phyloP scores from a whole-genome alignment of 257 asterid species.

The Nicotiana paniculata region DNA sequence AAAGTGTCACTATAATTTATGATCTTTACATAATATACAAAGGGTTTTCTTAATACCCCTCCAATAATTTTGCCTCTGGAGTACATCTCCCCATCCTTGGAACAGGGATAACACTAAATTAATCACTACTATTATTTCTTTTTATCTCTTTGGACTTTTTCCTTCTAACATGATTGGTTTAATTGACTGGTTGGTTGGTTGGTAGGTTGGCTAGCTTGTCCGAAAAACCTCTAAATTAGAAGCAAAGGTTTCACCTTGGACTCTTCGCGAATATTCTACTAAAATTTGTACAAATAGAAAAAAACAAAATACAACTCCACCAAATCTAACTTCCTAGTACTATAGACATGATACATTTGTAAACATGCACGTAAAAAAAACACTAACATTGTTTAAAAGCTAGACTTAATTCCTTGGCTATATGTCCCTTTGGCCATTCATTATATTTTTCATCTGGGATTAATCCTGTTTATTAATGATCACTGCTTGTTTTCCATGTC shows the following conservation, averaged over 20 bases:
- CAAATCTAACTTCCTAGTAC: conserved; percentile 1
- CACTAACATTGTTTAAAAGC: background rate
- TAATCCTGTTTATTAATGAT: background rate
- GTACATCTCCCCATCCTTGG: conserved; percentile 6
- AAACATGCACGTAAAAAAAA: conserved; percentile 6
- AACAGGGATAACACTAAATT: background rate
- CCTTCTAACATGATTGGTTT: background rate
- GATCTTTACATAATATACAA: conserved; percentile 11
- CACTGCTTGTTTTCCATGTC: conserved; percentile 9
- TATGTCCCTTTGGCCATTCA: background rate
- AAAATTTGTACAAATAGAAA: background rate
- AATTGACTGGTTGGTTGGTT: background rate
- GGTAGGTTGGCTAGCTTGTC: background rate
- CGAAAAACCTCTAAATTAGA: conserved; percentile 8
- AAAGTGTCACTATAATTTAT: conserved; percentile 2
- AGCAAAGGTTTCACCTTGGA: conserved; percentile 7
- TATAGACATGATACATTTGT: conserved; percentile 11
- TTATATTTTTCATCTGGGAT: background rate
- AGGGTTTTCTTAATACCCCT: background rate
- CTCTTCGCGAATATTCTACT: conserved; percentile 5
- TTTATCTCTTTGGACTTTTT: background rate
- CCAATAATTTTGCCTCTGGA: background rate
- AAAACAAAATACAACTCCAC: background rate
- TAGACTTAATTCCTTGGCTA: background rate
- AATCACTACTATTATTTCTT: background rate